These are phyloP conservation scores for Murraya paniculata DNA, from an alignment of 345 rosid genomes.

Conservation along the genomic window DNA sequence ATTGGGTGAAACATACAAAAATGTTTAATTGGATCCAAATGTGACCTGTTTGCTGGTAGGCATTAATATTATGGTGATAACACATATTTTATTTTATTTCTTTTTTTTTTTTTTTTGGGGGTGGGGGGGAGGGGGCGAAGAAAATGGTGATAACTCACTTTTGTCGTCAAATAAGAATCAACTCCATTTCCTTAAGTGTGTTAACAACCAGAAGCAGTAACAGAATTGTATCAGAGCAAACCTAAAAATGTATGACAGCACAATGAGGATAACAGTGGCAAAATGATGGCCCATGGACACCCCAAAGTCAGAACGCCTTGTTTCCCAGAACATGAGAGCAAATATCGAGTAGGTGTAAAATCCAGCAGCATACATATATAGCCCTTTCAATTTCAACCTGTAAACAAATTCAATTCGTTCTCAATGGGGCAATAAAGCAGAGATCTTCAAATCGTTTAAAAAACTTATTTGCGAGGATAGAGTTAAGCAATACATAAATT, in stretches of 20 bases:
- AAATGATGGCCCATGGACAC: constrained; percentile 98
- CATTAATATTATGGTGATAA: background rate
- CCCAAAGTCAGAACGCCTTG: constrained; percentile 97
- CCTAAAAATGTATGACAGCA: constrained; percentile 89
- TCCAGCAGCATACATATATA: constrained; percentile 92
- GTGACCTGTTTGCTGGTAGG: background rate
- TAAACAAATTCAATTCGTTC: constrained; percentile 16
- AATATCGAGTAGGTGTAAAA: constrained; percentile 94
- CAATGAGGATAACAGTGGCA: constrained; percentile 70
- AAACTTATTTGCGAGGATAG: background rate
- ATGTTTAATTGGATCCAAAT: background rate
- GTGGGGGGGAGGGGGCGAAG: too few relatives aligned
- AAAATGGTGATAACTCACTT: background rate
- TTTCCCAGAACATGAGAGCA: constrained; percentile 97
- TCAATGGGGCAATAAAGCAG: constrained; percentile 10
- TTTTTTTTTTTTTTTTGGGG: background rate
- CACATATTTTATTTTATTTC: too few relatives aligned
- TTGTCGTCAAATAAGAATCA: background rate
- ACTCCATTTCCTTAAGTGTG: background rate
- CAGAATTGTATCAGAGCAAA: constrained; percentile 12
- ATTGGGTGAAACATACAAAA: background rate
- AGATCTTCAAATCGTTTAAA: background rate
- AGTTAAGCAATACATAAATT: constrained; percentile 1
- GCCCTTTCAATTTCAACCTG: constrained; percentile 85
- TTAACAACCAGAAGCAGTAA: background rate